These are phyloP conservation scores for Camelina laxa DNA, from an alignment of 345 rosid genomes.

Conservation along the genomic window DNA sequence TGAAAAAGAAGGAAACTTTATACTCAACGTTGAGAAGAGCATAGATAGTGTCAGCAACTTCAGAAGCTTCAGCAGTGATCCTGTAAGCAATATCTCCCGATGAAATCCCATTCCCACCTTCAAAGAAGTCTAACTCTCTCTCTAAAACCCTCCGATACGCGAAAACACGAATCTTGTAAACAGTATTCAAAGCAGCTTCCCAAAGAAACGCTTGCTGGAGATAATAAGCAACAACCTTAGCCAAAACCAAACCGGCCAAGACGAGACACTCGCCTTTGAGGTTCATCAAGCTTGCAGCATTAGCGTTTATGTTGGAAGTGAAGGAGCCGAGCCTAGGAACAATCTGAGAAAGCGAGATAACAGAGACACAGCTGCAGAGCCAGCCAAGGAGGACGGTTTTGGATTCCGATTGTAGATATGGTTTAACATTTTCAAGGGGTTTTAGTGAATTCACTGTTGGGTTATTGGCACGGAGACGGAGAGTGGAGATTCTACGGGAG, in stretches of 20 bases:
- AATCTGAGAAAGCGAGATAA: slow-evolving; percentile 66
- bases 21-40: slow-evolving; percentile 74
- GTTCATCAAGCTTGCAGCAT: slow-evolving; percentile 30
- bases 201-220: slow-evolving; percentile 80
- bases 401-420: slow-evolving; percentile 65
- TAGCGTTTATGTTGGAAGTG: slow-evolving; percentile 49
- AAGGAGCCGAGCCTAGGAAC: slow-evolving; percentile 69
- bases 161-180: slow-evolving; percentile 61
- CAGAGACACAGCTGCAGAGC: slow-evolving; percentile 81
- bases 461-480: slow-evolving; percentile 21
- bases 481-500: slow-evolving; percentile 30
- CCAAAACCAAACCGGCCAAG: slow-evolving; percentile 55
- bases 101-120: slow-evolving; percentile 66
- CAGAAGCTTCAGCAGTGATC: slow-evolving; percentile 83
- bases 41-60: slow-evolving; percentile 73
- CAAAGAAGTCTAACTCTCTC: slow-evolving; percentile 77
- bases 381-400: slow-evolving; percentile 71
- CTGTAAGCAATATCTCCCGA: slow-evolving; percentile 82
- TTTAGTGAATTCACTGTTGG: slow-evolving; percentile 31
- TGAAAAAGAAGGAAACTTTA: background rate
- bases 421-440: slow-evolving; percentile 57
- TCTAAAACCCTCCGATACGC: slow-evolving; percentile 69
- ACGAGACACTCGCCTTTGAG: slow-evolving; percentile 51
- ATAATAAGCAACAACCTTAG: slow-evolving; percentile 62
- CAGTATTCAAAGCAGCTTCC: slow-evolving; percentile 74